Evolutionary conservation across 1,284 basidiomycete genomes (phyloP), one percentile per base, ranked within the genome.

Genomic region (Stygiomarasmius scandens): DNA sequence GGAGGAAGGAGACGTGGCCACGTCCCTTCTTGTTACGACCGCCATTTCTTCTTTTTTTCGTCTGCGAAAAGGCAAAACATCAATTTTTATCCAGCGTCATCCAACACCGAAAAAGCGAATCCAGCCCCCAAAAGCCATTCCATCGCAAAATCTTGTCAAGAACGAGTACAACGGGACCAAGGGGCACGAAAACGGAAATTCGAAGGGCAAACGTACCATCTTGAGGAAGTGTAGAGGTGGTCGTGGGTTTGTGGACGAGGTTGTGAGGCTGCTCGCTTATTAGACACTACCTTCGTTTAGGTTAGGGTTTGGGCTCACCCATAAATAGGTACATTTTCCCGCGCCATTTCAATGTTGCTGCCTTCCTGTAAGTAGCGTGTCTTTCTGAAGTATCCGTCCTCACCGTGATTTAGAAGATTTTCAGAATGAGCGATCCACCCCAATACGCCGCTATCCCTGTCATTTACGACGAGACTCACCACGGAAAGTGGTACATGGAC

Each of bases 1-100:
- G 92, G 73, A 99, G 86, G 75, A 93, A 95, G 63, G 76, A 83
- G 75, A 95, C 92, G 79, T 97, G 95, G 77, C 97, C 96, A 74
- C 97, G 95, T 72, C 96, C 95, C 78, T 96, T 93, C 85, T 96
- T 96, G 93, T 96, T 96, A 71, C 95, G 93, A 70, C 95, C 96
- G 75, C 88, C 90, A 85, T 93, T 95, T 91, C 96, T 92, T 92
- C 96, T 91, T 85, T 98, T 98, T 86, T 96, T 98, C 69, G 96
- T 98, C 96, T 93, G 19, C 9, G 46, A 55, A 23, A 41, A 50
- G 34, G 46, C 49, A 52, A 43, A 27, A 50, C 20, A 41, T 29
- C 47, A 56, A 49, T 52, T 70, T 72, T 67, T 63, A 71, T 38
- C 38, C 38, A 41, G n/a, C 38, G n/a, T 41, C 38, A 41, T 41